Percentiles rank a stretch among this genome's conserved stretches.
phyloP scores from a whole-genome alignment of 495 filamentous ascomycete genomes.

The Xylaria bambusicola region DNA sequence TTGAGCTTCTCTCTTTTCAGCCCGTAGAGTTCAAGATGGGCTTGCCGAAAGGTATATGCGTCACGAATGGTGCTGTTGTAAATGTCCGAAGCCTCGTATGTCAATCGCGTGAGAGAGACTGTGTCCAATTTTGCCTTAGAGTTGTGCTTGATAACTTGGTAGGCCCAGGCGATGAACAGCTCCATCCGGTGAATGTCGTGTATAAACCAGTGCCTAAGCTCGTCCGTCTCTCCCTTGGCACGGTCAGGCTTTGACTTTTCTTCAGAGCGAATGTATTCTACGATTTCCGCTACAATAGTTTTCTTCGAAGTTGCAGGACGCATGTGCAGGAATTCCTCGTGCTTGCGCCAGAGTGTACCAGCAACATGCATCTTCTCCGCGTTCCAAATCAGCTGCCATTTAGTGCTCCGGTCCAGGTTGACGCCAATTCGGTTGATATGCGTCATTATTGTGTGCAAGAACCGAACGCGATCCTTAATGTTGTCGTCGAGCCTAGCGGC shows the following conservation, averaged over 20 bases:
- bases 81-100: constrained; percentile 81
- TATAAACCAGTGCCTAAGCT: constrained; percentile 79
- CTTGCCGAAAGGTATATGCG: constrained; percentile 71
- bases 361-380: constrained; percentile 89
- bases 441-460: constrained; percentile 68
- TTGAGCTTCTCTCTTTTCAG: constrained; percentile 61
- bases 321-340: constrained; percentile 59
- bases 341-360: constrained; percentile 74
- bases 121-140: constrained; percentile 58
- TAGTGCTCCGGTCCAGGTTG: constrained; percentile 59
- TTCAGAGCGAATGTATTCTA: constrained; percentile 68
- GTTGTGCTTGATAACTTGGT: constrained; percentile 66
- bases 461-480: constrained; percentile 66
- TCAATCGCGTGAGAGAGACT: constrained; percentile 48
- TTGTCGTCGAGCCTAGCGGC: constrained; percentile 79
- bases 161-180: constrained; percentile 73
- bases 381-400: constrained; percentile 83
- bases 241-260: constrained; percentile 63
- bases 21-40: constrained; percentile 68
- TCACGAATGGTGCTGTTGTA: constrained; percentile 68
- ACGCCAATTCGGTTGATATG: constrained; percentile 59
- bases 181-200: constrained; percentile 73
- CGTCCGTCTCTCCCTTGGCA: constrained; percentile 66
- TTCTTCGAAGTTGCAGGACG: constrained; percentile 48
- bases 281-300: constrained; percentile 65